phyloP scores from a whole-genome alignment of 202 grass and related monocot genomes.

The Setaria viridis region DNA sequence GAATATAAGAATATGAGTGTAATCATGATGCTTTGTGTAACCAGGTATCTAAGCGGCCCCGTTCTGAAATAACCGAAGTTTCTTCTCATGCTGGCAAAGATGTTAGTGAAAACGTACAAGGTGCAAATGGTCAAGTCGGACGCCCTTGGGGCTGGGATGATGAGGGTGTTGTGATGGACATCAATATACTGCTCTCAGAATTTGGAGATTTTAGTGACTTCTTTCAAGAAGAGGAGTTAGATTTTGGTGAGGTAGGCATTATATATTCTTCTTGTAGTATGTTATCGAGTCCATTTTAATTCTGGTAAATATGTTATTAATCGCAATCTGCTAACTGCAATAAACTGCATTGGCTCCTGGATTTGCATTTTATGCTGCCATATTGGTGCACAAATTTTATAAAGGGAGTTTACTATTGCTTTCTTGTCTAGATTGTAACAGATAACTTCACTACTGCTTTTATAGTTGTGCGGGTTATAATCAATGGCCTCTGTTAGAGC shows the following conservation, averaged over 20 bases:
- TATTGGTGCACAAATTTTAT: neutral
- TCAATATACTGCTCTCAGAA: slow-evolving; percentile 80
- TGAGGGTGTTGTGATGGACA: slow-evolving; percentile 77
- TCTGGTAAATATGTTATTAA: slow-evolving; percentile 22
- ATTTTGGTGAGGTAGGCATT: slow-evolving; percentile 90
- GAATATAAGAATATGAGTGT: neutral
- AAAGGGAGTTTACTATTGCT: neutral
- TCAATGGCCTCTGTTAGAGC: slow-evolving; percentile 21
- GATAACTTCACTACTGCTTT: slow-evolving; percentile 18
- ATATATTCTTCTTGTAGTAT: slow-evolving; percentile 39
- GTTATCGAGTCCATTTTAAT: slow-evolving; percentile 7
- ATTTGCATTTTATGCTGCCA: slow-evolving; percentile 30
- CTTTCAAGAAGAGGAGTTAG: slow-evolving; percentile 75
- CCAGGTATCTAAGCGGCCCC: slow-evolving; percentile 77
- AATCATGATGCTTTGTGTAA: slow-evolving; percentile 48
- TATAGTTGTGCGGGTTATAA: slow-evolving; percentile 24
- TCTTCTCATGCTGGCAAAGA: slow-evolving; percentile 75
- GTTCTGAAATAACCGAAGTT: slow-evolving; percentile 57
- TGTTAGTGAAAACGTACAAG: slow-evolving; percentile 61
- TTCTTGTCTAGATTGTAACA: slow-evolving; percentile 33
- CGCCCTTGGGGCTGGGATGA: slow-evolving; percentile 86
- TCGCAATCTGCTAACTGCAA: slow-evolving; percentile 15
- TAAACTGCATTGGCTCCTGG: slow-evolving; percentile 15
- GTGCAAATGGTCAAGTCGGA: slow-evolving; percentile 56
- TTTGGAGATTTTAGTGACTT: slow-evolving; percentile 98